A percentile compares a stretch with the other conserved stretches of the same genome.
These are phyloP conservation scores for Hypoxylon fragiforme DNA, from an alignment of 495 filamentous ascomycete species.

Conservation along the genomic window DNA sequence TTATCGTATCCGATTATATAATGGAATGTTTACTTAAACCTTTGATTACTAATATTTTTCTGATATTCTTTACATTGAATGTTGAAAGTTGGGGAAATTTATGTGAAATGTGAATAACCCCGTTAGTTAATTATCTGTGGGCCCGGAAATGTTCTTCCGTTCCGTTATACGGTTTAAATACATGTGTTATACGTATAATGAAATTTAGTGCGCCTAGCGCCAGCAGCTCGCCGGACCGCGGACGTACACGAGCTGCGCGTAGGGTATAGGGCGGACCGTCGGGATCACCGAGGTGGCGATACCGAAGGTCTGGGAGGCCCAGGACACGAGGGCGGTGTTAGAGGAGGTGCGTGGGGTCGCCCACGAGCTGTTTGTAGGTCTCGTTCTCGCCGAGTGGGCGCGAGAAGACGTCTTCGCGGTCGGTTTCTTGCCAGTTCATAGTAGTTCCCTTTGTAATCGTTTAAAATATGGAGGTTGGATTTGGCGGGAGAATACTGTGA, in stretches of 20 bases:
- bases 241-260: constrained; percentile 11
- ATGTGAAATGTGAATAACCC: no score
- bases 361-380: constrained; percentile 32
- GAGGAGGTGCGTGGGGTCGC: constrained; percentile 27
- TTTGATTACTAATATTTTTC: no score
- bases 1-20: no score
- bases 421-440: constrained; percentile 14
- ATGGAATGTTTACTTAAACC: no score
- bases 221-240: constrained; percentile 3
- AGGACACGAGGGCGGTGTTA: constrained; percentile 6
- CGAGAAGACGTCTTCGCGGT: constrained; percentile 16
- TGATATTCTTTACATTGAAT: no score
- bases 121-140: no score
- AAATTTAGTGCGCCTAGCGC: constrained; percentile 38
- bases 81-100: no score
- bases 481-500: no score
- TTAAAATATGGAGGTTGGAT: no score
- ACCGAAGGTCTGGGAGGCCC: not conserved
- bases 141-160: no score
- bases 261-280: constrained; percentile 1
- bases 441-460: not conserved
- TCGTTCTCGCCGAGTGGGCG: constrained; percentile 33
- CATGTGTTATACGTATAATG: no score
- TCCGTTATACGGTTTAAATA: no score
- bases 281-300: constrained; percentile 6